Conservation (phyloP, 257 asterid genomes). For the Plantago elongata region DNA sequence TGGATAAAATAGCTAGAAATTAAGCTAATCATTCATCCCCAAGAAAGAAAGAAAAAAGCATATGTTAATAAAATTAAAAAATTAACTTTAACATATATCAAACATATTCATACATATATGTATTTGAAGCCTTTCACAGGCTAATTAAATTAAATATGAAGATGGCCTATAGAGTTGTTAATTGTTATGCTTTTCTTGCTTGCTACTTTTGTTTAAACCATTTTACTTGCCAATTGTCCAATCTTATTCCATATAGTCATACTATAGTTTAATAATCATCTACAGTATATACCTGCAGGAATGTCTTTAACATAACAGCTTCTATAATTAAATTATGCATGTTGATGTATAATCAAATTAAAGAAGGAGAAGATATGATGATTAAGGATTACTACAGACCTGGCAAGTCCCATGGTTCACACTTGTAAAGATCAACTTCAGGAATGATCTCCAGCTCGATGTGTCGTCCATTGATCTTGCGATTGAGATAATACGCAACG, state of each 20-base stretch:
- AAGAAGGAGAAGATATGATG: neutral
- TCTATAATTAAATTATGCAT: neutral
- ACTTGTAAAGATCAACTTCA: slow-evolving; percentile 96
- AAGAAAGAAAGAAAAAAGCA: too few species aligned
- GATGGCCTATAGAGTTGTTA: neutral
- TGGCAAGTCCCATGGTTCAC: slow-evolving; percentile 99
- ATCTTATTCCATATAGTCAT: neutral
- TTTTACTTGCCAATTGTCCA: neutral
- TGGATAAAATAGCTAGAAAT: neutral
- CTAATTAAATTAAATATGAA: neutral
- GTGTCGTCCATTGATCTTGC: slow-evolving; percentile 81
- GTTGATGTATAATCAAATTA: too few species aligned
- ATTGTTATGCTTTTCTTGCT: slow-evolving; percentile 53
- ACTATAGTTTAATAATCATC: neutral
- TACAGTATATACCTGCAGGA: neutral
- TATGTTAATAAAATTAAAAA: neutral
- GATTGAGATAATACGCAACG: slow-evolving; percentile 84
- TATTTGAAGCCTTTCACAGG: neutral
- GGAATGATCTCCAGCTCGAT: slow-evolving; percentile 95
- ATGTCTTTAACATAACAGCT: neutral
- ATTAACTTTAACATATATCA: neutral
- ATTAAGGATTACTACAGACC: slow-evolving; percentile 33
- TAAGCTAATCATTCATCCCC: neutral
- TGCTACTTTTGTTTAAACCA: slow-evolving; percentile 25
- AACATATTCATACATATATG: neutral